Percentiles rank a stretch among this genome's conserved stretches.
These are phyloP conservation scores for Juglanconis sp. DNA, from an alignment of 2,329 filamentous ascomycete species.

Conservation along the genomic window DNA sequence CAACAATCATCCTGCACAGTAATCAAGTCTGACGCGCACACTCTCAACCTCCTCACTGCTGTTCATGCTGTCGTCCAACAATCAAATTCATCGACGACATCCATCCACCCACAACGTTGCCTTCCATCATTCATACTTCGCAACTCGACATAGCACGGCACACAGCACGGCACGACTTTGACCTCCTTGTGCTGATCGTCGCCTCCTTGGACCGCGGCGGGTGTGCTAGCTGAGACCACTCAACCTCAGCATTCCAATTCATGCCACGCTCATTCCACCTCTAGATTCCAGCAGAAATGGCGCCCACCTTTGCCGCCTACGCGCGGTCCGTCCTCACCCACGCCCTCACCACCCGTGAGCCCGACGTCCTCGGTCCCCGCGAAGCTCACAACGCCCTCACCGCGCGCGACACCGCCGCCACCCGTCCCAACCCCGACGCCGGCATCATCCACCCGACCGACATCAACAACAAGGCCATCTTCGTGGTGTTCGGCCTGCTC, in stretches of 20 bases:
- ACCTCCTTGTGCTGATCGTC: background rate
- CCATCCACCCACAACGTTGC: too few species aligned
- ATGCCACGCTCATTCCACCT: constrained; percentile 1
- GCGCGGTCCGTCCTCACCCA: constrained; percentile 24
- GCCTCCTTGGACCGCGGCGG: constrained; percentile 23
- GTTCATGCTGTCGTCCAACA: background rate
- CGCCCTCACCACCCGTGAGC: constrained; percentile 26
- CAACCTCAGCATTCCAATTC: background rate
- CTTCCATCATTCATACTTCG: background rate
- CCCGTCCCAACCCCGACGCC: constrained; percentile 35
- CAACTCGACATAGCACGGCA: too few species aligned
- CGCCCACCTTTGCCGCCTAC: constrained; percentile 31
- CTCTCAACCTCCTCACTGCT: background rate
- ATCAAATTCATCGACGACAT: background rate
- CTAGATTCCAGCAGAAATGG: constrained; percentile 28
- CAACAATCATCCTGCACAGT: background rate
- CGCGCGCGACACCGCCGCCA: constrained; percentile 33
- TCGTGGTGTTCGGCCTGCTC: constrained; percentile 82
- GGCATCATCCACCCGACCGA: constrained; percentile 53
- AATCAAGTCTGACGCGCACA: constrained; percentile 9
- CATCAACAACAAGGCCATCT: constrained; percentile 68
- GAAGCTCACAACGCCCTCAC: constrained; percentile 41
- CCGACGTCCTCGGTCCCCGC: constrained; percentile 37
- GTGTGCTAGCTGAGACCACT: constrained; percentile 25
- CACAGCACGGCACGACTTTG: background rate